Evolutionary conservation across 2,329 filamentous ascomycete species (phyloP).

Genomic region (Neofusicoccum sp.): DNA sequence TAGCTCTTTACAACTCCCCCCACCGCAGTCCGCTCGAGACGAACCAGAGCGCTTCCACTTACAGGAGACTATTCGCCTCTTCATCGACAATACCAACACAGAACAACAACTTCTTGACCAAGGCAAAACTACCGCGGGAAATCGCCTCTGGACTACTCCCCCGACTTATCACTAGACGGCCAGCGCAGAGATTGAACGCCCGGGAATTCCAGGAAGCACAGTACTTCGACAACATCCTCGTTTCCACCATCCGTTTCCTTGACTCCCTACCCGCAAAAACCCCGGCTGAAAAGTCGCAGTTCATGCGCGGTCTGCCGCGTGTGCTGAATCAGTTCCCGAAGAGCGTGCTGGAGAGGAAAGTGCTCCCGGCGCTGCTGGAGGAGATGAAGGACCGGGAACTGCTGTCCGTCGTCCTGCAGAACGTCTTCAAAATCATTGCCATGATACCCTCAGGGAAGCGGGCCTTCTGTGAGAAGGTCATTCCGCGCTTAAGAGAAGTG

Average conservation of each 20-base stretch:
- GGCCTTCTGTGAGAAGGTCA: conserved; percentile 78
- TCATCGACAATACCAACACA: conserved; percentile 75
- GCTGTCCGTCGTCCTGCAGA: conserved; percentile 80
- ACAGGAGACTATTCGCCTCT: conserved; percentile 78
- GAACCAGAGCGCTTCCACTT: conserved; percentile 76
- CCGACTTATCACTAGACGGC: conserved; percentile 79
- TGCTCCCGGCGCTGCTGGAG: conserved; percentile 83
- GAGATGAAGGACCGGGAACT: conserved; percentile 92
- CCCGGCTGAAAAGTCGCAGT: conserved; percentile 82
- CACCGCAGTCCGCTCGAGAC: conserved; percentile 83
- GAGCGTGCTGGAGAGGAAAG: conserved; percentile 90
- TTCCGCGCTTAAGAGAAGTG: conserved; percentile 79
- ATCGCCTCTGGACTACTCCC: conserved; percentile 75
- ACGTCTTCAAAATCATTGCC: conserved; percentile 85
- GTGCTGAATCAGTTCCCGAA: conserved; percentile 91
- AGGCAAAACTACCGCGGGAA: conserved; percentile 75
- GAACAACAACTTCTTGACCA: conserved; percentile 80
- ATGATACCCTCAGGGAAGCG: conserved; percentile 74
- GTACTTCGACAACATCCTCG: conserved; percentile 95
- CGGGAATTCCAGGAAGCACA: conserved; percentile 91
- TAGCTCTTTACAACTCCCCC: conserved; percentile 92
- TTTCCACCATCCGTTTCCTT: conserved; percentile 93
- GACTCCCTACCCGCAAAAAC: conserved; percentile 91
- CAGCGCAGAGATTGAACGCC: conserved; percentile 82
- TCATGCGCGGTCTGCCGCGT: conserved; percentile 82